Evolutionary conservation across 2,329 filamentous ascomycete species (phyloP), one percentile per base, ranked within the genome.

Genomic region (Exserohilum rostratum): DNA sequence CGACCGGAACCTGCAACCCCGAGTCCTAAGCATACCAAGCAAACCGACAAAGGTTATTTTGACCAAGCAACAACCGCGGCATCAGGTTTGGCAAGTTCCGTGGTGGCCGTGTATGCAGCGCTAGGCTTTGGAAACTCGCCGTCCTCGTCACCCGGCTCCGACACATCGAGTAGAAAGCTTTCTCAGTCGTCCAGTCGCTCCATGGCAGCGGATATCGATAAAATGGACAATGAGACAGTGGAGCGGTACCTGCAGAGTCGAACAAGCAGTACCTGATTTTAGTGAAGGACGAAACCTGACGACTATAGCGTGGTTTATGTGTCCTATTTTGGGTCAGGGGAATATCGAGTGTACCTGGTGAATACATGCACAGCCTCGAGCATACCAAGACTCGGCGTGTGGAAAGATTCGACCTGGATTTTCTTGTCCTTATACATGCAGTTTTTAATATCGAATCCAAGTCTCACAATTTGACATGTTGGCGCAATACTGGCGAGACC

Each of bases 71-170:
- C 56, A 2, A 51, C 58, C 6, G 58, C 65, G 17, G 47, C 52
- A 1, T 47, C 54, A 13, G 59, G 50, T 5, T 55, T 73, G 3
- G 66, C 66, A 12, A 68, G 53, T 15, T 66, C 69, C 0, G 69
- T 72, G 7, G 66, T 67, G 17, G 68, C 67, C 0, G 65, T 60
- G 0, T 68, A 72, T 27, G 55, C 60, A 31, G 64, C 62, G 10
- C 47, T 71, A 66, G 71, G 70, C 50, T 76, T 61, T 65, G 74
- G 74, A 49, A 50, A 46, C 35, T 73, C 62, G 60, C 72, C 55
- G 54, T 72, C 46, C 2, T 58, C 57, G 9, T 45, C 51, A 13
- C 57, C 58, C 0, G 59, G 56, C 2, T 53, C 53, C 1, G 56
- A 50, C 5, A n/a, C 13, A 15, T 42, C 46, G 13, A 55, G 27